Percentiles rank a stretch among this genome's conserved stretches.
These are phyloP conservation scores for Pachysandra terminalis DNA, from an alignment of 164 flowering plant genomes.

Conservation along the genomic window DNA sequence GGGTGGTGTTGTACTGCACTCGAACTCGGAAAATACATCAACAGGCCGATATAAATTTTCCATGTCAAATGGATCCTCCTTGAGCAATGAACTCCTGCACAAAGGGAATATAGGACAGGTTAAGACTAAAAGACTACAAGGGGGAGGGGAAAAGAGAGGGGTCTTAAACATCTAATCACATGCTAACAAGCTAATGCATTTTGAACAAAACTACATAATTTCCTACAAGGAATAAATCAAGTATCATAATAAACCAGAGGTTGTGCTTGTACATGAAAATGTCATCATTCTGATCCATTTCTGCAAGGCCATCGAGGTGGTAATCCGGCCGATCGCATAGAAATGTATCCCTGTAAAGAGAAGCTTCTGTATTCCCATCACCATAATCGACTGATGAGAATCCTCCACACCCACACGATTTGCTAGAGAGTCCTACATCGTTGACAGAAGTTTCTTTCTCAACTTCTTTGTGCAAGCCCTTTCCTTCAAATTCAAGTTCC, in stretches of 20 bases:
- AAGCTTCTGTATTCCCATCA: constrained; percentile 15
- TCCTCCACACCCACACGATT: too few relatives aligned
- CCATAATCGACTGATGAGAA: constrained; percentile 5
- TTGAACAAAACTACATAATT: too few relatives aligned
- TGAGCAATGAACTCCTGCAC: constrained; percentile 46
- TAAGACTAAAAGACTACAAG: not conserved
- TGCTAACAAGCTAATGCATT: constrained; percentile 5
- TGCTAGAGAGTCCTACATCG: too few relatives aligned
- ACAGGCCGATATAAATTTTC: constrained; percentile 10
- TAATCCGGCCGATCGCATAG: constrained; percentile 18
- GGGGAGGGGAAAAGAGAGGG: not conserved
- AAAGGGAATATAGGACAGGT: constrained; percentile 4
- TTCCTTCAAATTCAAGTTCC: not conserved
- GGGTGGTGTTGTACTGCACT: constrained; percentile 1
- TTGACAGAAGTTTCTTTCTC: not conserved
- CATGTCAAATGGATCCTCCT: constrained; percentile 15
- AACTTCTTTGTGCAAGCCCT: not conserved
- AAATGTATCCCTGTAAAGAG: constrained; percentile 9
- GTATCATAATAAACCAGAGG: constrained; percentile 35
- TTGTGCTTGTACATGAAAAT: constrained; percentile 49
- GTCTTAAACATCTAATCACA: not conserved
- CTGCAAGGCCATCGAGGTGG: constrained; percentile 27
- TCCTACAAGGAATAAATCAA: constrained; percentile 32
- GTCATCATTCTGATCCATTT: constrained; percentile 34
- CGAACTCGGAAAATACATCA: constrained; percentile 16